Evolutionary conservation across 2,329 filamentous ascomycete genomes (phyloP).

Genomic region (Botrytis elliptica): DNA sequence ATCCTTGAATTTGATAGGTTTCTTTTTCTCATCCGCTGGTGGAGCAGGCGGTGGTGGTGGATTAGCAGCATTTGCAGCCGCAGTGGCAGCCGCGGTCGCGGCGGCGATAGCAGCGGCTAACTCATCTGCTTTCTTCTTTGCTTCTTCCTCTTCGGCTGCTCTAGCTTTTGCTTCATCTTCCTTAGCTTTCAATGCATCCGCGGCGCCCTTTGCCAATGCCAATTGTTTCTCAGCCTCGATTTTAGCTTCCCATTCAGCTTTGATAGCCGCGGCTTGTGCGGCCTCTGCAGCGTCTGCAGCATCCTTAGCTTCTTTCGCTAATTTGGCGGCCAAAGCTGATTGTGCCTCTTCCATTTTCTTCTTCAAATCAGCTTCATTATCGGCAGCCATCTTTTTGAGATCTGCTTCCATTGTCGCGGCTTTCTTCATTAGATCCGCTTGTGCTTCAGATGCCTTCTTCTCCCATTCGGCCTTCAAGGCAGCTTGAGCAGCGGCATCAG

Average conservation of each 20-base stretch:
- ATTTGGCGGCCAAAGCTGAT: constrained; percentile 16
- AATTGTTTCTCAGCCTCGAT: constrained; percentile 37
- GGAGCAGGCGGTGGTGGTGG: constrained; percentile 16
- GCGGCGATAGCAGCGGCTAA: constrained; percentile 35
- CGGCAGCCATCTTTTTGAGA: constrained; percentile 39
- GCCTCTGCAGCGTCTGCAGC: constrained; percentile 36
- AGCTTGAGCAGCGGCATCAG: constrained; percentile 16
- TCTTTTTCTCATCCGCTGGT: constrained; percentile 44
- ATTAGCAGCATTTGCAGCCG: constrained; percentile 13
- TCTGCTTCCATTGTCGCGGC: constrained; percentile 40
- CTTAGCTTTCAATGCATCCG: constrained; percentile 35
- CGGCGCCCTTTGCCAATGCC: constrained; percentile 32
- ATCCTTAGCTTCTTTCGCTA: constrained; percentile 34
- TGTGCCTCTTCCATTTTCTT: constrained; percentile 23
- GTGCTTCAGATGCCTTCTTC: constrained; percentile 29
- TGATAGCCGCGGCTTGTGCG: constrained; percentile 43
- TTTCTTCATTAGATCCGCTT: constrained; percentile 38
- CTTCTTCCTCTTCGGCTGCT: constrained; percentile 51
- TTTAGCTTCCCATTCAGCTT: constrained; percentile 48
- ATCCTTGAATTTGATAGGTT: constrained; percentile 86
- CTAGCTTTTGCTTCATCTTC: constrained; percentile 44
- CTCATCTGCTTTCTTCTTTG: constrained; percentile 39
- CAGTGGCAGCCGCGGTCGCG: constrained; percentile 47
- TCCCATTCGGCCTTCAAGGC: constrained; percentile 26
- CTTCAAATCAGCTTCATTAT: constrained; percentile 21